These are phyloP conservation scores for Diaporthe citriasiana DNA, from an alignment of 2,329 filamentous ascomycete genomes.

Conservation along the genomic window DNA sequence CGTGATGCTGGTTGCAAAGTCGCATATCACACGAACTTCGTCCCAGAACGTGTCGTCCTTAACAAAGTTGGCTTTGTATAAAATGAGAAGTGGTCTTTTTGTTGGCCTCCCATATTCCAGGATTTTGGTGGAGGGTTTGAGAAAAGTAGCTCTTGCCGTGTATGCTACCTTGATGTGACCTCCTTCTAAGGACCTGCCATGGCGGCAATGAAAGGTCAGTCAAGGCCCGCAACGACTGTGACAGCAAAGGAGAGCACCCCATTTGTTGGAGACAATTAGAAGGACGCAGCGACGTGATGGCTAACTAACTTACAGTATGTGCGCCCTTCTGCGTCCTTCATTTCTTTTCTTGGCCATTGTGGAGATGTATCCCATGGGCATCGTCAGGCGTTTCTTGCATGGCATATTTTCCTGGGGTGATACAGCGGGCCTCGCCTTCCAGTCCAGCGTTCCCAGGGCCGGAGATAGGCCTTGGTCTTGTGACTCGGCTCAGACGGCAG, in stretches of 20 bases:
- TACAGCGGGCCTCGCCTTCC: background rate
- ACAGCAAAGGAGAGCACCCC: background rate
- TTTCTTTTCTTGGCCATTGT: background rate
- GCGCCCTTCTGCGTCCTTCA: background rate
- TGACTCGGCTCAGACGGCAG: background rate
- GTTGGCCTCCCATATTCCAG: background rate
- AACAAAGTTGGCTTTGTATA: background rate
- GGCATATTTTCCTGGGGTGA: background rate
- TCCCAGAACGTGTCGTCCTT: conserved; percentile 10
- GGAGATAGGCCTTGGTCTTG: background rate
- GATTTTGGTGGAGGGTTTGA: background rate
- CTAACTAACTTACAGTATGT: background rate
- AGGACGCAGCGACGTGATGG: background rate
- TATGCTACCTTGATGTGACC: background rate
- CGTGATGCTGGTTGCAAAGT: background rate
- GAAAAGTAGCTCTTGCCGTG: background rate
- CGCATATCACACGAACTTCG: background rate
- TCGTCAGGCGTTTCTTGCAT: background rate
- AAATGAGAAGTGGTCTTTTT: background rate
- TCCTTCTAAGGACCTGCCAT: background rate
- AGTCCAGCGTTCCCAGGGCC: background rate
- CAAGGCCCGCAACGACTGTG: background rate
- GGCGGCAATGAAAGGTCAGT: background rate
- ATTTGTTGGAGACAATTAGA: background rate
- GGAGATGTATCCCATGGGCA: too few species aligned